Base-by-base conservation (phyloP, 345 rosid genomes). In the Gossypium turneri region DNA sequence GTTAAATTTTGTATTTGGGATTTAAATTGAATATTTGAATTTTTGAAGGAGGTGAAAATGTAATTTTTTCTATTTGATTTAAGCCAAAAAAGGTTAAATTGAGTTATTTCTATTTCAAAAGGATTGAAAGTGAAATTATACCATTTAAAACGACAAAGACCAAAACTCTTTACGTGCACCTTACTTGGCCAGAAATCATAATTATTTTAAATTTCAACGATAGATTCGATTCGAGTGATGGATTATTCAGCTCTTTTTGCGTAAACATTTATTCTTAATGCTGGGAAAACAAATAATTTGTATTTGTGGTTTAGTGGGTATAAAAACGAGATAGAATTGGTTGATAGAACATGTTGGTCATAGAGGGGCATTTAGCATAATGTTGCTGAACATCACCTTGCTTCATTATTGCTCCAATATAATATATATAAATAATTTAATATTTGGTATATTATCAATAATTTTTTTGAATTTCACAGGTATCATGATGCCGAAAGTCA, bases 281-380 rank as follows among this genome's bases (percentile, higher is more conserved):
- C 4, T 68, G n/a, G 53, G 10, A 16, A 12, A 66, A 44, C 4
- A 4, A 5, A 34, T 34, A 34, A 5, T 34, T 34, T 43, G 70
- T 12, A 20, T 66, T 51, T 19, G 27, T 12, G 58, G 6, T 22
- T 45, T 20, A 67, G 70, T 67, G 72, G 72, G 72, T 48, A 67
- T 48, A 67, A 58, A 20, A 1, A 22, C 0, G 16, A 22, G 62
- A 58, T 58, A 15, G 56, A 67, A 24, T 47, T 45, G 16, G 12
- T 3, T 58, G 72, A 68, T 48, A 48, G 8, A 68, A 48, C 72
- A 68, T 48, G 72, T 50, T 48, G 22, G 43, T 48, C 43, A 67
- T 7, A 8, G 41, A 22, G 53, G 70, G 34, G 51, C 70, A 44
- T 67, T 20, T 45, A 5, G 34, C 34, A 67, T 67, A 41, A 48